Percentiles rank a stretch among this genome's conserved stretches.
These are phyloP conservation scores for Triticum monococcum DNA, from an alignment of 176 grass and related monocot genomes.

Conservation along the genomic window DNA sequence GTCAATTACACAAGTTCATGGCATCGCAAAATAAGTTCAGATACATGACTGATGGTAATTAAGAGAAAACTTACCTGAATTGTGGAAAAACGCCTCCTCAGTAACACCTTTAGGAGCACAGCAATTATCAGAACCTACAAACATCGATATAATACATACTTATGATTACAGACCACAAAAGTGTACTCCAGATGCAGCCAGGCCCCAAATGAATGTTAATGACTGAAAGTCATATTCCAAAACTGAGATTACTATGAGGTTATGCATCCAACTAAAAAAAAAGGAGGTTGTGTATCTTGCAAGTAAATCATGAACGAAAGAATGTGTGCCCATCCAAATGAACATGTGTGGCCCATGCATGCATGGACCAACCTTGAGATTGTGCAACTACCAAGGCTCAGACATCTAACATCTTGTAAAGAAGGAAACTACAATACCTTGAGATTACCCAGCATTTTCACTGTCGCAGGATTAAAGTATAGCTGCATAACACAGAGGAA, in stretches of 20 bases:
- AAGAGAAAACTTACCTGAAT: conserved; percentile 69
- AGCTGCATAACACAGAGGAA: conserved; percentile 61
- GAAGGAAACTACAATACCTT: conserved; percentile 49
- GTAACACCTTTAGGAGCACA: conserved; percentile 86
- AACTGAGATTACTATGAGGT: background rate
- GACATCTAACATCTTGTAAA: background rate
- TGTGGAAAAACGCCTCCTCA: conserved; percentile 82
- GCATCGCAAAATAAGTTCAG: background rate
- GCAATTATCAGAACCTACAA: conserved; percentile 97
- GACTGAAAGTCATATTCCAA: conserved; percentile 3
- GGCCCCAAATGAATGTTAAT: conserved; percentile 19
- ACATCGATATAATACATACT: conserved; percentile 11
- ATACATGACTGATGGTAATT: background rate
- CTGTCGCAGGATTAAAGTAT: conserved; percentile 96
- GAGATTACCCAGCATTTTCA: conserved; percentile 97
- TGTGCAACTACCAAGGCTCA: conserved; percentile 1
- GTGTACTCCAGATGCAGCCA: background rate
- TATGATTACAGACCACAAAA: conserved; percentile 1
- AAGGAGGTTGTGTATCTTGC: background rate
- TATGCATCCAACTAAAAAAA: background rate
- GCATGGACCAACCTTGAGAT: background rate
- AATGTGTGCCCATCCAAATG: conserved; percentile 3
- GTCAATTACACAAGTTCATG: conserved; percentile 27
- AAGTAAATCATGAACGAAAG: background rate
- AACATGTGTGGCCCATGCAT: background rate